Percentiles rank a stretch among this genome's conserved stretches.
These are phyloP conservation scores for Lecanicillium sp. DNA, from an alignment of 2,329 filamentous ascomycete genomes.

Conservation along the genomic window DNA sequence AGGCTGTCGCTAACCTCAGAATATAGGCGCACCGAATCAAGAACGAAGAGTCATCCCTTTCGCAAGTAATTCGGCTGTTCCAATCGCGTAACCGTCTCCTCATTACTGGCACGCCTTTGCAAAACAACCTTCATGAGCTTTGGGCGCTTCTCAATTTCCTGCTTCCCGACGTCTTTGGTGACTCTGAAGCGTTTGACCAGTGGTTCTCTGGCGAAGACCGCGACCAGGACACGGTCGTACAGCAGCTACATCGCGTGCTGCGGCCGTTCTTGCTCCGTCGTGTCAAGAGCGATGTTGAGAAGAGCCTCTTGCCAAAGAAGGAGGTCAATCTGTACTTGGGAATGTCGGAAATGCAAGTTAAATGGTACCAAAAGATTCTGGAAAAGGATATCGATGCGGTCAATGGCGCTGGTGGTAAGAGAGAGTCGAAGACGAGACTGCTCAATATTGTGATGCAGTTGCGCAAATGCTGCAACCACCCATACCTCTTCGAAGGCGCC, in stretches of 20 bases:
- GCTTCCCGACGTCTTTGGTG: slow-evolving; percentile 95
- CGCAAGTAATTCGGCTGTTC: slow-evolving; percentile 93
- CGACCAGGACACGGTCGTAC: slow-evolving; percentile 91
- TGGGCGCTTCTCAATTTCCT: slow-evolving; percentile 97
- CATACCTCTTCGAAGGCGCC: slow-evolving; percentile 94
- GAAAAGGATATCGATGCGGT: slow-evolving; percentile 99
- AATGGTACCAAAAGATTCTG: slow-evolving; percentile 98
- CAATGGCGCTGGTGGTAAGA: slow-evolving; percentile 91
- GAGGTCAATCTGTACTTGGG: slow-evolving; percentile 95
- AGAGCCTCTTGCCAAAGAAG: slow-evolving; percentile 94
- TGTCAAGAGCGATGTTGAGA: slow-evolving; percentile 96
- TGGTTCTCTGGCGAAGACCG: slow-evolving; percentile 91
- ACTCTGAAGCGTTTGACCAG: slow-evolving; percentile 92
- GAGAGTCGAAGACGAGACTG: slow-evolving; percentile 93
- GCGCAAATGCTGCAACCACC: slow-evolving; percentile 97
- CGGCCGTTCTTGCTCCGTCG: slow-evolving; percentile 90
- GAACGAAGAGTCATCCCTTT: slow-evolving; percentile 95
- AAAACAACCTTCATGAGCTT: slow-evolving; percentile 96
- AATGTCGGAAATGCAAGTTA: slow-evolving; percentile 98
- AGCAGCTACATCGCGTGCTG: slow-evolving; percentile 88
- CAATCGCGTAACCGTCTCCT: slow-evolving; percentile 90
- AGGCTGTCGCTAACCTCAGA: slow-evolving; percentile 1
- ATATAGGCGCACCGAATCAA: slow-evolving; percentile 82
- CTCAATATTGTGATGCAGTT: slow-evolving; percentile 99
- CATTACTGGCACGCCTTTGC: slow-evolving; percentile 92